Conservation (phyloP, 352 stramenopile species). For the Phytophthora nicotianae region DNA sequence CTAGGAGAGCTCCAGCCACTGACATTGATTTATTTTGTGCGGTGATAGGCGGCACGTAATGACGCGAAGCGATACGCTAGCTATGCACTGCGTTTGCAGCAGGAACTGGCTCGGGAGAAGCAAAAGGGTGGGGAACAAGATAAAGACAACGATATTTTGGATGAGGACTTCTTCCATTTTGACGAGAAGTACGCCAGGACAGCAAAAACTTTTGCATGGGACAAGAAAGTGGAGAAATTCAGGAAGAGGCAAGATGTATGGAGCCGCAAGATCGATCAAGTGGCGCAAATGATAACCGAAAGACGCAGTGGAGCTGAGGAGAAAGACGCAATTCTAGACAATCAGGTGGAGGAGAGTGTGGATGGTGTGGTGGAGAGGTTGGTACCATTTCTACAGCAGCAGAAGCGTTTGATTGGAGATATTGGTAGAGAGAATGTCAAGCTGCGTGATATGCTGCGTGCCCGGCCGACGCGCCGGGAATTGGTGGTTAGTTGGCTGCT, state of each 20-base stretch:
- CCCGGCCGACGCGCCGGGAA: slow-evolving; percentile 33
- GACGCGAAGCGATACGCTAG: slow-evolving; percentile 46
- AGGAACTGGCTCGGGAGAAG: slow-evolving; percentile 38
- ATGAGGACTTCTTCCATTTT: slow-evolving; percentile 4
- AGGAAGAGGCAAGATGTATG: slow-evolving; percentile 15
- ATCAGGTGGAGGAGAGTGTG: slow-evolving; percentile 8
- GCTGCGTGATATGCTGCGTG: slow-evolving; percentile 34
- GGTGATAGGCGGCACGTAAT: slow-evolving; percentile 27
- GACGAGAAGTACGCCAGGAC: slow-evolving; percentile 1
- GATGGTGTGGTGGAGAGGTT: slow-evolving; percentile 14
- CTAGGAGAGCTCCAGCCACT: background rate
- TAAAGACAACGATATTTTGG: background rate
- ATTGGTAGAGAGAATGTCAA: slow-evolving; percentile 36
- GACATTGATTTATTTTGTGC: background rate
- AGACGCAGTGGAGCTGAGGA: slow-evolving; percentile 7
- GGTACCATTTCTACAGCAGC: slow-evolving; percentile 27
- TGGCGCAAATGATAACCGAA: slow-evolving; percentile 16
- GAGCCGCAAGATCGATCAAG: slow-evolving; percentile 28
- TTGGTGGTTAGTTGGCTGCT: slow-evolving; percentile 23
- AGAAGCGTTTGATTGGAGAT: slow-evolving; percentile 27
- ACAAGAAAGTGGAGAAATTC: slow-evolving; percentile 22
- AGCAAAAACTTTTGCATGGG: slow-evolving; percentile 8
- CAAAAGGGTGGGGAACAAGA: slow-evolving; percentile 15
- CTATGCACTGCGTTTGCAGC: slow-evolving; percentile 36
- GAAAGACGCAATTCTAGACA: slow-evolving; percentile 4